Conservation (phyloP, 2,329 filamentous ascomycete genomes). For the Byssoonygena ceratinophila region DNA sequence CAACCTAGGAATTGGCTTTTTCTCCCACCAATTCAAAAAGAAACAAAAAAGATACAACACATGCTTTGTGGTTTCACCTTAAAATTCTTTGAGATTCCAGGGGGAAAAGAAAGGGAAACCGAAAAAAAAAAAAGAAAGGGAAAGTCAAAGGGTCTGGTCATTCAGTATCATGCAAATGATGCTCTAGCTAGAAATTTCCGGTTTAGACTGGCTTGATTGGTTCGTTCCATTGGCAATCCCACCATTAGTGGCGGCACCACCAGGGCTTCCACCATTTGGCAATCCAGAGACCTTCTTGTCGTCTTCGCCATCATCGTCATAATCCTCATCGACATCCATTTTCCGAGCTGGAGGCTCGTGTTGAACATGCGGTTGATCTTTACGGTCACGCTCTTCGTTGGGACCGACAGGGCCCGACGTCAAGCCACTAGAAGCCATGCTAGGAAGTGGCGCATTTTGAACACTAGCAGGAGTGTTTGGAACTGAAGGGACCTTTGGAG, state of each 20-base stretch:
- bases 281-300: constrained; percentile 44
- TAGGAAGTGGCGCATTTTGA: constrained; percentile 32
- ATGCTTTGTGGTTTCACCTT: no score
- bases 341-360: constrained; percentile 82
- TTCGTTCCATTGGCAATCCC: constrained; percentile 8
- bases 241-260: constrained; percentile 2
- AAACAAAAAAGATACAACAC: no score
- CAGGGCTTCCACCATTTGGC: constrained; percentile 26
- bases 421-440: constrained; percentile 33
- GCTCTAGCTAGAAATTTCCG: constrained; percentile 4
- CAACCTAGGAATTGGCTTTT: neutral
- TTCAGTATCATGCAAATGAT: no score
- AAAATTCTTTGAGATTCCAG: no score
- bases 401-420: constrained; percentile 24
- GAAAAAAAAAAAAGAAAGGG: no score
- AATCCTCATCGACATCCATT: constrained; percentile 96
- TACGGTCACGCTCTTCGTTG: constrained; percentile 44
- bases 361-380: constrained; percentile 36
- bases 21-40: neutral
- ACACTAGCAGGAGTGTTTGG: constrained; percentile 32
- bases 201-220: constrained; percentile 10
- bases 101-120: no score
- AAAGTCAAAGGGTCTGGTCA: no score
- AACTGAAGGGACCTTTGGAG: constrained; percentile 49
- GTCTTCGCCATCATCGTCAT: constrained; percentile 88